phyloP scores from a whole-genome alignment of 306 rosid species.

The Glycine tomentella region DNA sequence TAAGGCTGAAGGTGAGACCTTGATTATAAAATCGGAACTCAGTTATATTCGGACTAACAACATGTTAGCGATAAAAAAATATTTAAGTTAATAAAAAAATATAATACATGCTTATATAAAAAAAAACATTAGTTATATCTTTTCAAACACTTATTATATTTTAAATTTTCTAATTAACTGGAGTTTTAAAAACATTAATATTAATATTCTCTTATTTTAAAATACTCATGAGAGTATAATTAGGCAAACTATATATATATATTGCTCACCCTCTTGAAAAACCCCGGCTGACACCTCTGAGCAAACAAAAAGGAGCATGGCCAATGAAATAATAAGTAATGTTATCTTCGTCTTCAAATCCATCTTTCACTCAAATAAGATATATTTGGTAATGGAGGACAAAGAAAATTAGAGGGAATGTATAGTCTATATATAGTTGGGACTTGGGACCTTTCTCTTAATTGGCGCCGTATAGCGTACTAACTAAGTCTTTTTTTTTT shows the following conservation, averaged over 20 bases:
- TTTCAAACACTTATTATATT: too few relatives aligned
- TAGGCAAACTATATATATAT: neutral
- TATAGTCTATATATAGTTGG: slow-evolving; percentile 34
- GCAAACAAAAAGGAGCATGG: neutral
- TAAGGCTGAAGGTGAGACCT: too few relatives aligned
- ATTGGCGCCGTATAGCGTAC: slow-evolving; percentile 16
- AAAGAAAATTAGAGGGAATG: neutral
- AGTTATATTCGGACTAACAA: too few relatives aligned
- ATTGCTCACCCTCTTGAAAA: neutral
- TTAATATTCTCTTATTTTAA: neutral
- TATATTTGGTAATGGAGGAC: neutral
- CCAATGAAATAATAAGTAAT: neutral
- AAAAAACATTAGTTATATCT: too few relatives aligned
- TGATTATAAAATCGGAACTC: too few relatives aligned
- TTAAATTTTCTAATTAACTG: neutral
- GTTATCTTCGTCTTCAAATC: neutral
- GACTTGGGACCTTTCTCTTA: neutral
- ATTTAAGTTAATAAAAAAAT: neutral
- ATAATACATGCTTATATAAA: neutral
- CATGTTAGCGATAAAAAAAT: neutral
- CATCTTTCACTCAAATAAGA: neutral
- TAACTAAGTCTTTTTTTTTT: slow-evolving; percentile 20
- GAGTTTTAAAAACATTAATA: neutral
- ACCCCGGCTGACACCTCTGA: neutral
- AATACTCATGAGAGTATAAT: neutral